Base-by-base conservation (phyloP, 495 filamentous ascomycete genomes). In the Arthonia radiata region DNA sequence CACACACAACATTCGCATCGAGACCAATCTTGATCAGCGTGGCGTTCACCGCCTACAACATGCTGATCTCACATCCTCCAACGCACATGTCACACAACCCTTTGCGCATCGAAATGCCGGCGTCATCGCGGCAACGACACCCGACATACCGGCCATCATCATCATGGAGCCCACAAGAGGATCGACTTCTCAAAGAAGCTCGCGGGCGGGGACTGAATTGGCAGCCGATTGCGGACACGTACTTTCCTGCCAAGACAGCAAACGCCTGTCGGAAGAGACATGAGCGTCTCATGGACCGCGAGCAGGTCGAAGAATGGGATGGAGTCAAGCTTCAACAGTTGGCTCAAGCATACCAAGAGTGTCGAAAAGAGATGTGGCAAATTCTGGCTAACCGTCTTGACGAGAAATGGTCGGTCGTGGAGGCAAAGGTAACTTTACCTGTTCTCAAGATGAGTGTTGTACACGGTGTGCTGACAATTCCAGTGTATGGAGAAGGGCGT, bases 231-330 rank as follows among this genome's bases (percentile, higher is more conserved):
- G 64, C 72, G 30, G 52, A 51, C 30, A 56, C 54, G 25, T 59
- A 68, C 41, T 80, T 80, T 40, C 71, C 68, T 3, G 49, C 45
- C 37, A 80, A 79, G 50, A 70, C 71, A 4, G 57, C 69, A 17
- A 80, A 80, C 44, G 72, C 73, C 15, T 80, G 73, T 48, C 69
- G 73, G 10, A 80, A 80, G 42, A 56, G 73, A 23, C 69, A 78
- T 39, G 73, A 79, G 46, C 50, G 73, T 13, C 47, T 79, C 31
- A 66, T 78, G 60, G 70, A 74, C 43, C 56, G 61, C 32, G 11
- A 6, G 7, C 61, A 59, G 22, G 47, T 37, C 13, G 68, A 71
- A 34, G 65, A 70, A 31, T 78, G 70, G 59, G 69, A 76, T 41
- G 58, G 54, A 22, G 42, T 60, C 26, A 73, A 67, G 50, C 50